These are phyloP conservation scores for Aureobasidium musti DNA, from an alignment of 2,329 filamentous ascomycete genomes.

Conservation along the genomic window DNA sequence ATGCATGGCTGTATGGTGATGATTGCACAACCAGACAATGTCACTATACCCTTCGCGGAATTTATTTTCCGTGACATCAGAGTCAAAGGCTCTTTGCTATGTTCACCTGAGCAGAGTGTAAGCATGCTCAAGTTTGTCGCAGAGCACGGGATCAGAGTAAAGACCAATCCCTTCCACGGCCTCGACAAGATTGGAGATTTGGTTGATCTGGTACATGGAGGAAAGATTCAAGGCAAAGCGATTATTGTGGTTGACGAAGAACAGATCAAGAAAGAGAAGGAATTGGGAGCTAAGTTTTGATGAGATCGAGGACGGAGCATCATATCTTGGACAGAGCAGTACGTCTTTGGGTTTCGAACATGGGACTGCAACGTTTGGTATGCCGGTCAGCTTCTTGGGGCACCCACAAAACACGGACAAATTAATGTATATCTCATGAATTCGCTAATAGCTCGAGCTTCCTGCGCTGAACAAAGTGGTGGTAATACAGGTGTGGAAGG, in stretches of 20 bases:
- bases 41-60: slow-evolving; percentile 49
- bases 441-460: slow-evolving; percentile 24
- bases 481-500: slow-evolving; percentile 15
- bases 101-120: slow-evolving; percentile 40
- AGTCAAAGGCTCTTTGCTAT: slow-evolving; percentile 48
- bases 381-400: neutral
- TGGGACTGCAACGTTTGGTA: too few species aligned
- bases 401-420: slow-evolving; percentile 1
- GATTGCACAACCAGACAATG: slow-evolving; percentile 55
- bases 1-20: slow-evolving; percentile 62
- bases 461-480: slow-evolving; percentile 22
- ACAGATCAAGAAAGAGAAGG: slow-evolving; percentile 51
- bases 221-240: slow-evolving; percentile 58
- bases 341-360: neutral
- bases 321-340: neutral
- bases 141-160: slow-evolving; percentile 50
- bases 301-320: neutral
- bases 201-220: slow-evolving; percentile 53
- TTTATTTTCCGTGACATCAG: slow-evolving; percentile 58
- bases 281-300: slow-evolving; percentile 42
- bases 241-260: slow-evolving; percentile 55
- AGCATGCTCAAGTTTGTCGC: slow-evolving; percentile 42
- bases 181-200: slow-evolving; percentile 56
- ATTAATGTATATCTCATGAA: neutral
- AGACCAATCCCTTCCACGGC: slow-evolving; percentile 56